Conservation (phyloP, 2,329 filamentous ascomycete genomes). For the Xylariaceae sp. region DNA sequence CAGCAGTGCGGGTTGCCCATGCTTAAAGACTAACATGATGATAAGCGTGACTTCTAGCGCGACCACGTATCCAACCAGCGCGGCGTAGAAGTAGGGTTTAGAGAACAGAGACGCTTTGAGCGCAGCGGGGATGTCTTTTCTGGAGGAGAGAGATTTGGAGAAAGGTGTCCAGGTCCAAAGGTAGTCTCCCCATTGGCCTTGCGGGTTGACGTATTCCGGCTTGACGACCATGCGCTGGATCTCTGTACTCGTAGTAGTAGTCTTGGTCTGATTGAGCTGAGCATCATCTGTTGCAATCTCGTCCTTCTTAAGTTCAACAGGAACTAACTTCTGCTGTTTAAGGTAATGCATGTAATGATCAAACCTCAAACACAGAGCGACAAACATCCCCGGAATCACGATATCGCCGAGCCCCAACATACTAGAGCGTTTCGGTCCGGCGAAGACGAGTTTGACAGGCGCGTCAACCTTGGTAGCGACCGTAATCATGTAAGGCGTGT, state of each 20-base stretch:
- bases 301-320: conserved; percentile 22
- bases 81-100: conserved; percentile 82
- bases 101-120: conserved; percentile 55
- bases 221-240: conserved; percentile 48
- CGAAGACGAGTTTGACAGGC: conserved; percentile 85
- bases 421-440: conserved; percentile 59
- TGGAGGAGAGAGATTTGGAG: conserved; percentile 30
- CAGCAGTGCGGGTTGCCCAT: conserved; percentile 83
- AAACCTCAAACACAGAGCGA: conserved; percentile 84
- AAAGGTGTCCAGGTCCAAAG: conserved; percentile 62
- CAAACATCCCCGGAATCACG: conserved; percentile 85
- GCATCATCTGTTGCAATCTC: conserved; percentile 31
- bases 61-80: conserved; percentile 69
- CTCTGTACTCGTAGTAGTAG: conserved; percentile 28
- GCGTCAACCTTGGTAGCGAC: conserved; percentile 87
- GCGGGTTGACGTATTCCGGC: conserved; percentile 52
- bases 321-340: conserved; percentile 53
- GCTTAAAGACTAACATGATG: conserved; percentile 73
- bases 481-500: conserved; percentile 80
- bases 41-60: conserved; percentile 74
- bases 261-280: conserved; percentile 30
- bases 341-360: conserved; percentile 84
- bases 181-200: conserved; percentile 75
- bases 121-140: too few species aligned
- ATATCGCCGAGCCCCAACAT: conserved; percentile 96